Conservation (phyloP, 164 flowering plant genomes). For the Liquidambar formosana region DNA sequence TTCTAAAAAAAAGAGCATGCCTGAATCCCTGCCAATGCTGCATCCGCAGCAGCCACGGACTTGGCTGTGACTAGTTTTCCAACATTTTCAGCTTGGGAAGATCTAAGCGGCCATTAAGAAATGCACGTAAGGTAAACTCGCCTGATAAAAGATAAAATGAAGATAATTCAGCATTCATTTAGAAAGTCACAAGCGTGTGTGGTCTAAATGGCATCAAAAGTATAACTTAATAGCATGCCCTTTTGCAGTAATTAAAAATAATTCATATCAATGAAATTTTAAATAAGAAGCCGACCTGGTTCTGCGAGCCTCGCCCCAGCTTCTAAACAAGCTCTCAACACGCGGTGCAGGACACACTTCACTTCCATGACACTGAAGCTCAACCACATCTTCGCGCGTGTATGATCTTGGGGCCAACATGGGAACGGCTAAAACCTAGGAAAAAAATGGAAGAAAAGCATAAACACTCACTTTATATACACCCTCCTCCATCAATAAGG, state of each 20-base stretch:
- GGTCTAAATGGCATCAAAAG: too few relatives aligned
- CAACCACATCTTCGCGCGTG: conserved; percentile 97
- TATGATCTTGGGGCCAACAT: conserved; percentile 97
- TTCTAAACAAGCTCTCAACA: conserved; percentile 78
- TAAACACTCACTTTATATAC: not conserved
- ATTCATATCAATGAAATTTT: not conserved
- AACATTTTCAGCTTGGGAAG: conserved; percentile 96
- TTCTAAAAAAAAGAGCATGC: conserved; percentile 27
- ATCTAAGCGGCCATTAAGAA: conserved; percentile 95
- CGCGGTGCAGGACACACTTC: conserved; percentile 82
- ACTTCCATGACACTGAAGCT: conserved; percentile 97
- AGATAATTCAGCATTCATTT: not conserved
- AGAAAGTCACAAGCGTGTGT: too few relatives aligned
- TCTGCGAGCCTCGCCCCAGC: conserved; percentile 97
- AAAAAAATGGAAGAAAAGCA: conserved; percentile 3
- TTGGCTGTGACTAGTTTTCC: conserved; percentile 78
- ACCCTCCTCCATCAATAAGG: not conserved
- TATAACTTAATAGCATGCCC: not conserved
- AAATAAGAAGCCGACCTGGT: conserved; percentile 54
- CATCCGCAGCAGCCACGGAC: conserved; percentile 86
- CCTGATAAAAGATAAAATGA: conserved; percentile 40
- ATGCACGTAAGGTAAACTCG: conserved; percentile 95
- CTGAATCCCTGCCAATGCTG: conserved; percentile 95
- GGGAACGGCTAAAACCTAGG: conserved; percentile 80
- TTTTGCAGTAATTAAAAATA: not conserved